Evolutionary conservation across 768 basidiomycete genomes (phyloP), one percentile per base, ranked within the genome.

Genomic region (Asterophora parasitica): DNA sequence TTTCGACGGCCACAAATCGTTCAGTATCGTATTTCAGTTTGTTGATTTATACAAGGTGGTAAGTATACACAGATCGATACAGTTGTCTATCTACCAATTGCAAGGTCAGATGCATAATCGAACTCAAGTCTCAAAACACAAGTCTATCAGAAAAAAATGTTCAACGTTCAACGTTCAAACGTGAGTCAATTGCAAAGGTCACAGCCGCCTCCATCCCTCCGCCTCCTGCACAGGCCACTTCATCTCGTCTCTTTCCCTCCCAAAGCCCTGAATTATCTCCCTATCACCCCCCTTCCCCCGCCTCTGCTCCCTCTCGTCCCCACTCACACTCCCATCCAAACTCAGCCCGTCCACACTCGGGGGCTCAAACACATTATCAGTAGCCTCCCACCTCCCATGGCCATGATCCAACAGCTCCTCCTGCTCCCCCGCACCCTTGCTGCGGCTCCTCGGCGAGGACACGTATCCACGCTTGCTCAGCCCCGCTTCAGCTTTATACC

Each of bases 401-500:
- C 36, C 20, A 19, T 37, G 44, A 36, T 42, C 15, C 34, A 50
- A 8, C 23, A 52, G 61, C 57, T 54, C 56, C 56, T 37, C 55
- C 49, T 47, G 58, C 46, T 26, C 52, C 31, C 50, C 52, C 47
- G 42, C 48, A 49, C 54, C 56, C 33, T 65, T 61, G 30, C 23
- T 23, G 3, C 23, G 23, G 23, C 23, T 23, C 23, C 23, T 23
- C 6, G 23, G 23, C 23, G 23, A 23, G 6, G 23, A 6, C 23
- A 84, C 75, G 53, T 75, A 86, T 33, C 83, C 85, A 4, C 82
- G 69, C 55, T 68, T 68, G 50, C 72, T 79, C 27, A 87, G 55
- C 13, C 83, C 84, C 15, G 83, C 85, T 61, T 86, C 84, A 0
- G 83, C 84, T 63, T 86, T 86, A 63, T 78, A 86, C 50, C 81